A percentile compares a stretch with the other conserved stretches of the same genome.
Conservation (phyloP, 768 basidiomycete genomes). For the Holtermannia corniformis region DNA sequence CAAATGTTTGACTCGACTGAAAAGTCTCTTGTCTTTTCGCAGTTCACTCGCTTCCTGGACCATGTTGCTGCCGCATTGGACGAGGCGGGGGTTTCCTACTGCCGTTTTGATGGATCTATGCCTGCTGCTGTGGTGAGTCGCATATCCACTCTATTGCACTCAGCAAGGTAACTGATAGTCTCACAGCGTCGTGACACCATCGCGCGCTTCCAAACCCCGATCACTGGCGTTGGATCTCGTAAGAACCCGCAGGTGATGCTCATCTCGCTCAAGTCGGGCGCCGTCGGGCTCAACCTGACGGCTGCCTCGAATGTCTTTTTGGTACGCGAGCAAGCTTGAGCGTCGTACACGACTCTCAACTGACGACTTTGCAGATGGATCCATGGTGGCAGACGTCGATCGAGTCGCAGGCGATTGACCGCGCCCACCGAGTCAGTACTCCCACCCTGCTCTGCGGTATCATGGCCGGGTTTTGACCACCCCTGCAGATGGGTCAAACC, state of each 20-base stretch:
- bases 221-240: slow-evolving; percentile 1
- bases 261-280: slow-evolving; percentile 76
- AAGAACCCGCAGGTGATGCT: slow-evolving; percentile 69
- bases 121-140: slow-evolving; percentile 51
- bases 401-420: slow-evolving; percentile 25
- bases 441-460: background rate
- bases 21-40: slow-evolving; percentile 80
- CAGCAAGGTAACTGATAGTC: background rate
- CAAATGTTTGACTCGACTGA: slow-evolving; percentile 57
- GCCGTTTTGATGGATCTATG: slow-evolving; percentile 78
- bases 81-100: slow-evolving; percentile 59
- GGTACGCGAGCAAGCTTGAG: slow-evolving; percentile 12
- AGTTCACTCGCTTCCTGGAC: slow-evolving; percentile 77
- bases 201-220: slow-evolving; percentile 49
- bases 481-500: slow-evolving; percentile 63
- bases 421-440: slow-evolving; percentile 29
- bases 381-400: slow-evolving; percentile 39
- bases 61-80: slow-evolving; percentile 66
- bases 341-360: background rate
- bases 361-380: slow-evolving; percentile 16
- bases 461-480: background rate
- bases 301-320: slow-evolving; percentile 66
- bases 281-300: slow-evolving; percentile 76
- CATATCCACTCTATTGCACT: background rate
- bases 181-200: slow-evolving; percentile 63